Conservation (phyloP, 192 early-diverging fungal genomes). For the Phycomyces blakesleeanus region DNA sequence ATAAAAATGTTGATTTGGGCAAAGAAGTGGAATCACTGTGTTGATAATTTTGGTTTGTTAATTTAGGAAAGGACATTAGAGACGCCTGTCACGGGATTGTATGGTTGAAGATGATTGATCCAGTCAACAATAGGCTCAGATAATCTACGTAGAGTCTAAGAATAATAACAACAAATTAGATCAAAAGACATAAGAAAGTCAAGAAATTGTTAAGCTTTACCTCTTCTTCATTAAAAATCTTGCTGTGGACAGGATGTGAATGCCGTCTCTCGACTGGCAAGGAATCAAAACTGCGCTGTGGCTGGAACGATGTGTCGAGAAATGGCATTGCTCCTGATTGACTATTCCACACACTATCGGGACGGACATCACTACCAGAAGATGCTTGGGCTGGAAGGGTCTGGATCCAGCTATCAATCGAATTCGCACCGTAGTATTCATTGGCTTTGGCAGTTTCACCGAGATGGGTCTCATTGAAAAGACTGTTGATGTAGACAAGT, state of each 20-base stretch:
- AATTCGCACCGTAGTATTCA: background rate
- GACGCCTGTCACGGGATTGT: background rate
- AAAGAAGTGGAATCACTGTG: background rate
- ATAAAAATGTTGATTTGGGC: background rate
- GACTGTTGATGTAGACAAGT: no score
- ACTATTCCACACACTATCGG: background rate
- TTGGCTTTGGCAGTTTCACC: background rate
- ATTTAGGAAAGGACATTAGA: background rate
- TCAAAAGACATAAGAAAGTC: background rate
- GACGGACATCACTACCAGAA: background rate
- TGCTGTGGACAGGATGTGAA: background rate
- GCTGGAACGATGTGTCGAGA: background rate
- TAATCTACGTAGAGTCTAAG: slow-evolving; percentile 13
- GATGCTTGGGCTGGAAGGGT: background rate
- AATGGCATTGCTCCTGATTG: background rate
- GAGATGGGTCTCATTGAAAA: background rate
- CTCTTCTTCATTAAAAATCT: background rate
- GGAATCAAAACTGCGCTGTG: background rate
- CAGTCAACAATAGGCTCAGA: slow-evolving; percentile 27
- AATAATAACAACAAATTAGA: background rate
- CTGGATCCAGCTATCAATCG: background rate
- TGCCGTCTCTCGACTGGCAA: slow-evolving; percentile 8
- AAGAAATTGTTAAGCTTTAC: background rate
- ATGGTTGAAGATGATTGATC: background rate
- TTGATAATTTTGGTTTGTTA: slow-evolving; percentile 1